Conservation (phyloP, 805 yeast genomes). For the Yarrowia sp. region DNA sequence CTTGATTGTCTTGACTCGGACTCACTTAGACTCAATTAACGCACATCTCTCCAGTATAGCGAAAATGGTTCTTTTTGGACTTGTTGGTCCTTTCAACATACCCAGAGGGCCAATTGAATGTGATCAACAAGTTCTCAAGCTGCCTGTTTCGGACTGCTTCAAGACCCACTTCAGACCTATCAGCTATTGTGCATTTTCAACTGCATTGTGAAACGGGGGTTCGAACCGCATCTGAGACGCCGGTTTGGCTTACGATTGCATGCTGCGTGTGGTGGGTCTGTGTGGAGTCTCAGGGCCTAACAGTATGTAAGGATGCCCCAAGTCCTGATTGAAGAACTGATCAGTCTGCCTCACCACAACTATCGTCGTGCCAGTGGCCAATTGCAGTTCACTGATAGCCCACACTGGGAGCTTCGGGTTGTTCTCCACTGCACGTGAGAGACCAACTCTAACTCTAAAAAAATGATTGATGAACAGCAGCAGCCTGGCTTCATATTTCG, state of each 20-base stretch:
- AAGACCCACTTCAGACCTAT: background rate
- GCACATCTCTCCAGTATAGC: background rate
- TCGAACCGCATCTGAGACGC: slow-evolving; percentile 23
- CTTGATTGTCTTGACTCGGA: background rate
- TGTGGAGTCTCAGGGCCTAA: background rate
- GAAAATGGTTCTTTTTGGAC: background rate
- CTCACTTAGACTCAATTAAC: background rate
- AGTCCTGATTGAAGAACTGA: background rate
- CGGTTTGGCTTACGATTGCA: slow-evolving; percentile 16
- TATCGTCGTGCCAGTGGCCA: background rate
- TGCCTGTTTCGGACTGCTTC: background rate
- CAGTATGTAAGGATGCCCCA: background rate
- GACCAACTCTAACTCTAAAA: slow-evolving; percentile 20
- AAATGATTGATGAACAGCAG: slow-evolving; percentile 12
- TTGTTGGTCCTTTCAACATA: too few species aligned
- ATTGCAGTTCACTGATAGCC: background rate
- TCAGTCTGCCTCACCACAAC: background rate
- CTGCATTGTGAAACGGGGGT: background rate
- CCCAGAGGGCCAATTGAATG: background rate
- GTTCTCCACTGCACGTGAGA: slow-evolving; percentile 3
- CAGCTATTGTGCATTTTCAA: background rate
- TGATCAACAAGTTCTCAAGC: background rate
- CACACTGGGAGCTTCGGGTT: background rate
- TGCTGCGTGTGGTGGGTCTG: background rate
- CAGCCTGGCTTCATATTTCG: slow-evolving; percentile 3